phyloP scores from a whole-genome alignment of 2,329 filamentous ascomycete genomes.

The Cordyceps pruinosa region DNA sequence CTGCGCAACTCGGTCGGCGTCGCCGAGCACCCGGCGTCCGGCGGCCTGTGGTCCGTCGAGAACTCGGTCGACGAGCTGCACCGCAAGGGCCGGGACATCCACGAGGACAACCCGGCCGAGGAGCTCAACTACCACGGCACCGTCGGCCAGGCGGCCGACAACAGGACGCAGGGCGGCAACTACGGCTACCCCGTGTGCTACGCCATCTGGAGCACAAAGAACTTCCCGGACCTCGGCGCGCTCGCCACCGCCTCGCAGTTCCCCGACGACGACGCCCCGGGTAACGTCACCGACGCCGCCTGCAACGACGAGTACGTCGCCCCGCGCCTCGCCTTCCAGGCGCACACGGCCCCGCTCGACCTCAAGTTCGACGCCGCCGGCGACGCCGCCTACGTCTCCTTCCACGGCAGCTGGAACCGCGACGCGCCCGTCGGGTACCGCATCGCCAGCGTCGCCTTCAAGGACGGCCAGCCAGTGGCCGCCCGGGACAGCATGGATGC shows the following conservation, averaged over 20 bases:
- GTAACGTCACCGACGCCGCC: conserved; percentile 33
- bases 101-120: conserved; percentile 64
- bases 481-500: conserved; percentile 37
- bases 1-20: conserved; percentile 67
- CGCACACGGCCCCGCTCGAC: conserved; percentile 66
- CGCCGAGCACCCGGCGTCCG: conserved; percentile 50
- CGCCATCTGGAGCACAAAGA: conserved; percentile 52
- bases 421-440: conserved; percentile 40
- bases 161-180: conserved; percentile 38
- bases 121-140: conserved; percentile 67
- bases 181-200: conserved; percentile 68
- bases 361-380: conserved; percentile 57
- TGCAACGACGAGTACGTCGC: conserved; percentile 38
- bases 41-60: conserved; percentile 56
- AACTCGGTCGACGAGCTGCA: conserved; percentile 61
- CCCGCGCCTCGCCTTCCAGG: conserved; percentile 51
- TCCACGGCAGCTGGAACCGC: conserved; percentile 62
- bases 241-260: conserved; percentile 46
- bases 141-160: conserved; percentile 34
- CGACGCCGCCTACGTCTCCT: conserved; percentile 57
- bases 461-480: conserved; percentile 34
- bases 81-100: conserved; percentile 53
- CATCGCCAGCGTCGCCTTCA: conserved; percentile 35
- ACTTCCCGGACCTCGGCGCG: conserved; percentile 32
- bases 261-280: conserved; percentile 27